Evolutionary conservation across 257 asterid genomes (phyloP), one percentile per base, ranked within the genome.

Genomic region (Forsythia viridissima): DNA sequence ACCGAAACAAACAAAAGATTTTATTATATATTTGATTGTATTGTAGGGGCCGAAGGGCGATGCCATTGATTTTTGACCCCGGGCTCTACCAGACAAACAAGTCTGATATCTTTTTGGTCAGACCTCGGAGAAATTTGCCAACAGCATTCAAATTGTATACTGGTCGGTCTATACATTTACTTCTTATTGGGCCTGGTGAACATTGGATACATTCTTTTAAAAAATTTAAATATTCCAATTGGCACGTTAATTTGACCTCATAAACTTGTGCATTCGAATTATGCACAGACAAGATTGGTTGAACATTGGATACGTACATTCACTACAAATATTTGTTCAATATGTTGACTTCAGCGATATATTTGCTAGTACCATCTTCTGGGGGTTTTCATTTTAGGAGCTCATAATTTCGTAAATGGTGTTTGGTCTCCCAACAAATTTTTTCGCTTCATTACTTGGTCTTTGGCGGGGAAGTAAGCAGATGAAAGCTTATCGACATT

Each of bases 21-120:
- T 20, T 59, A 59, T 59, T 4, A n/a, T n/a, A 43, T 76, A 71
- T 69, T 67, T 21, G 41, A 24, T 77, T 80, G 74, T 72, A 65
- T 72, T 89, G 75, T 88, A 92, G 97, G 75, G 8, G 76, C 71
- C 85, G 85, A 11, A 86, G 97, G 82, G 97, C 94, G 74, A 91
- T 89, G 97, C 97, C 97, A 3, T 80, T 92, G 84, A 89, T 92
- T 39, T 72, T 91, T 52, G 97, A 92, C 81, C 97, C 97, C 24
- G 97, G 97, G 77, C 96, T 92, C 40, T 92, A 88, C 80, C 94
- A 85, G 79, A 82, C 80, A 36, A 88, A 87, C n/a, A 92, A 91
- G 79, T 84, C 96, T 41, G 91, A 92, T 76, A 87, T 91, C 82
- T 88, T 87, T 75, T 73, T 89, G 82, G 97, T 91, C 72, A 20